Conservation (phyloP, 331 rosid genomes). For the Quercus tomentella region DNA sequence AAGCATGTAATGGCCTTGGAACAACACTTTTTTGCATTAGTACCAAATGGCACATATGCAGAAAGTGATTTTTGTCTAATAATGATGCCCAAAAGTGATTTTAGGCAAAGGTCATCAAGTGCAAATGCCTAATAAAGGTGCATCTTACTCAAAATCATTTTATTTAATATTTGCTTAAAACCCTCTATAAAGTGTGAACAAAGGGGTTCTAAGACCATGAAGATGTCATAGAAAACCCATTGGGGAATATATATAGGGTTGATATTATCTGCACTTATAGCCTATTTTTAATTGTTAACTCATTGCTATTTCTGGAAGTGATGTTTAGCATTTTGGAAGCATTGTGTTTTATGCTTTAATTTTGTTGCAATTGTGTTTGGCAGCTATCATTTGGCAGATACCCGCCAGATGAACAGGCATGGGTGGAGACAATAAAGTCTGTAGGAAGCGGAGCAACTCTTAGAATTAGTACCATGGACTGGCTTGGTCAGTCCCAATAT, state of each 20-base stretch:
- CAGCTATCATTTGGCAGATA: slow-evolving; percentile 79
- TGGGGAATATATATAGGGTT: neutral
- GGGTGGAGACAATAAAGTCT: slow-evolving; percentile 81
- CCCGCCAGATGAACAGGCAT: slow-evolving; percentile 88
- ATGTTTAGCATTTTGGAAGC: neutral
- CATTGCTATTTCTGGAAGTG: neutral
- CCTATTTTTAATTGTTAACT: neutral
- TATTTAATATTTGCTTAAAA: too few relatives aligned
- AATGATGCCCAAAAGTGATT: too few relatives aligned
- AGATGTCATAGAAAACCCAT: neutral
- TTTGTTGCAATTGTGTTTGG: neutral
- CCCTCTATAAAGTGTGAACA: too few relatives aligned
- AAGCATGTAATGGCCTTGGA: too few relatives aligned
- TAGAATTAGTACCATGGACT: slow-evolving; percentile 88
- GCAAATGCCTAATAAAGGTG: too few relatives aligned
- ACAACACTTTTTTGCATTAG: too few relatives aligned
- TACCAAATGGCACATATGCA: too few relatives aligned
- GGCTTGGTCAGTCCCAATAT: slow-evolving; percentile 91
- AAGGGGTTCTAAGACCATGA: neutral
- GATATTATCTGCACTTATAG: neutral
- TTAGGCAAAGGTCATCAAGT: too few relatives aligned
- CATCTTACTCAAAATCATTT: too few relatives aligned
- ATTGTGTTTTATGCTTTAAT: neutral
- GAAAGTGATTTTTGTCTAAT: too few relatives aligned
- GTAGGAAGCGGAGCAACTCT: slow-evolving; percentile 51